Base-by-base conservation (phyloP, 352 stramenopile species). In the Aphanomyces euteiches region DNA sequence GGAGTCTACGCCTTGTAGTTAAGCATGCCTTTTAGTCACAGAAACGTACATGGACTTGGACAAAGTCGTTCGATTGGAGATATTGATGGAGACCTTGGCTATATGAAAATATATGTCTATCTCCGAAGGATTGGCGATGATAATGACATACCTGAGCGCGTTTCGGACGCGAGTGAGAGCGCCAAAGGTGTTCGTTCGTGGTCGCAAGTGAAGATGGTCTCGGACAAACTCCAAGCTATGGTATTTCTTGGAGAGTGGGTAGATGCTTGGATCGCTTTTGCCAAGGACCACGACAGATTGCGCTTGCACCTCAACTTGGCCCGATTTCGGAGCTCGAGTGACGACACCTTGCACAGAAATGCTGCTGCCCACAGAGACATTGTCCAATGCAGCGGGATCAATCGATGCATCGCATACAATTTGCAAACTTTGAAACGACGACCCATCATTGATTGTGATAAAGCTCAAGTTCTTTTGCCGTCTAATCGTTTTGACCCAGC, bases 161-260 rank as follows among this genome's bases (percentile, higher is more conserved):
- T 96, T 98, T 48, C 97, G 92, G 28, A 99, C 93, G 5, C 97
- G 83, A 7, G 95, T 90, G 41, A 99, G 93, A 5, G 96, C 95
- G 10, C 93, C 95, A 61, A 99, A 86, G 13, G 95, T 99, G 81
- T 99, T 99, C 17, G 96, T 99, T 15, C 97, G 80, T 19, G 96
- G 93, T 39, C 97, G 88, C 43, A 99, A 79, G 77, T 99, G 97
- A 47, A 97, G 83, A 61, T 99, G 96, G 67, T 96, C 96, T 45
- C 97, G 84, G 47, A 99, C 77, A 72, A 99, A 99, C 82, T 99
- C 97, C 19, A 99, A 81, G 36, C 94, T 96, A 77, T 99, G 96
- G 72, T 96, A 92, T 79, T 99, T 99, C 85, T 99, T 99, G 61
- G 98, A 96, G 21, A 99, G 81, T 37, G 97, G 97, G 68, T 98